Evolutionary conservation across 352 stramenopile species (phyloP).

Genomic region (Phytophthora crassamura): DNA sequence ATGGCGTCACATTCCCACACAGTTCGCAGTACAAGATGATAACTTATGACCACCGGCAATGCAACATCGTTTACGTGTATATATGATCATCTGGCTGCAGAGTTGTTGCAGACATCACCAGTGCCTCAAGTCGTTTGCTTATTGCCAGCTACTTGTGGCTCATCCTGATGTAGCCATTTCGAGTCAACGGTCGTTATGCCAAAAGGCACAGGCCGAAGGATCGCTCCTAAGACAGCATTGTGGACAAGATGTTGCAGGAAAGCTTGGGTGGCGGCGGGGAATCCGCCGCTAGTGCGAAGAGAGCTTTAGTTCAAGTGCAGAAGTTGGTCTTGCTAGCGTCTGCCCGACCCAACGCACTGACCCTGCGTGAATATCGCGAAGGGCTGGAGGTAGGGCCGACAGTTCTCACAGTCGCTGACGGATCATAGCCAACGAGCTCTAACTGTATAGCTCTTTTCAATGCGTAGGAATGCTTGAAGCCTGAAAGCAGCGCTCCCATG

Average conservation of each 20-base stretch:
- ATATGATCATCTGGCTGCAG: background rate
- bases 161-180: conserved; percentile 13
- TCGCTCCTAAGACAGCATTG: conserved; percentile 1
- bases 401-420: background rate
- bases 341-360: conserved; percentile 59
- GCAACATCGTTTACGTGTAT: too few relatives aligned
- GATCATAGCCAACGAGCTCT: background rate
- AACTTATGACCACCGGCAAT: too few relatives aligned
- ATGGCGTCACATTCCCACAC: too few relatives aligned
- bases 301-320: conserved; percentile 62
- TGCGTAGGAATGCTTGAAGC: conserved; percentile 67
- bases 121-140: background rate
- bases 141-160: too few relatives aligned
- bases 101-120: too few relatives aligned
- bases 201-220: conserved; percentile 17
- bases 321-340: conserved; percentile 66
- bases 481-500: conserved; percentile 59
- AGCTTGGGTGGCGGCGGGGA: conserved; percentile 48
- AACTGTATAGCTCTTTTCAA: background rate
- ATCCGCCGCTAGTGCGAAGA: conserved; percentile 53
- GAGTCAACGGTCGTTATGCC: conserved; percentile 14
- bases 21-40: too few relatives aligned
- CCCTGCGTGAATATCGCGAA: conserved; percentile 67
- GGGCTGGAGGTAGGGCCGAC: conserved; percentile 49
- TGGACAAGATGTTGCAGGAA: conserved; percentile 55